Evolutionary conservation across 139 green algal species (phyloP).

Genomic region (Tetradesmus lagerheimii): DNA sequence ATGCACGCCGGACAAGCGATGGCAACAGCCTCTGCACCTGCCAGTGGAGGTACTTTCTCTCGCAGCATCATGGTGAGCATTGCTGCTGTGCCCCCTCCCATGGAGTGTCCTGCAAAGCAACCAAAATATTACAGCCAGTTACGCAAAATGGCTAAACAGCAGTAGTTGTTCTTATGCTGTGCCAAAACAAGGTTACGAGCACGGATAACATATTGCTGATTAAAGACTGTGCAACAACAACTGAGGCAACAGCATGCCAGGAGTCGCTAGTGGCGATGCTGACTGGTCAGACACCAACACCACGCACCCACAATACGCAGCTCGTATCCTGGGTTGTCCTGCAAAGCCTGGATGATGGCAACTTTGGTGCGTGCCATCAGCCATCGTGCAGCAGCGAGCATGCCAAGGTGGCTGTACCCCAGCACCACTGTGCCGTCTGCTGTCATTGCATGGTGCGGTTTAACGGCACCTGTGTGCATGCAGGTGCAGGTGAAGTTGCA

Average conservation of each 20-base stretch:
- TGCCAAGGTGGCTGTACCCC: slow-evolving; percentile 91
- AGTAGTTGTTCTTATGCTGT: too few relatives aligned
- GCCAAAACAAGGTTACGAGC: too few relatives aligned
- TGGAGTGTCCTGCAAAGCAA: slow-evolving; percentile 77
- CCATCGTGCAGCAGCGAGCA: slow-evolving; percentile 91
- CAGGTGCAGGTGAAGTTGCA: too few relatives aligned
- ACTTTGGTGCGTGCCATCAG: slow-evolving; percentile 59
- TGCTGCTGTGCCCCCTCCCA: slow-evolving; percentile 88
- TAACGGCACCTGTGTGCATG: slow-evolving; percentile 67
- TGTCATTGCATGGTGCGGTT: slow-evolving; percentile 87
- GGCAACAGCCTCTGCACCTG: slow-evolving; percentile 71
- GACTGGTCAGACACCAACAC: not conserved
- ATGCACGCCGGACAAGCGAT: slow-evolving; percentile 90
- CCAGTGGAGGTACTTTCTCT: slow-evolving; percentile 57
- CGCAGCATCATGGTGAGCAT: slow-evolving; percentile 92
- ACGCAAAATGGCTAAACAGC: too few relatives aligned
- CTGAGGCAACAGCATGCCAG: too few relatives aligned
- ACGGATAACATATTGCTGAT: too few relatives aligned
- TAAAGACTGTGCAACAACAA: too few relatives aligned
- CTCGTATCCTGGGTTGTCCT: slow-evolving; percentile 59
- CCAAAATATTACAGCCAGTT: too few relatives aligned
- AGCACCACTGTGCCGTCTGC: slow-evolving; percentile 66
- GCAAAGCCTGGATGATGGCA: slow-evolving; percentile 61
- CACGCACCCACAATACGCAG: slow-evolving; percentile 68
- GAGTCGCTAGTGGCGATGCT: not conserved